Evolutionary conservation across 2,329 filamentous ascomycete genomes (phyloP), one percentile per base, ranked within the genome.

Genomic region (Fusarium solani-melongenae): DNA sequence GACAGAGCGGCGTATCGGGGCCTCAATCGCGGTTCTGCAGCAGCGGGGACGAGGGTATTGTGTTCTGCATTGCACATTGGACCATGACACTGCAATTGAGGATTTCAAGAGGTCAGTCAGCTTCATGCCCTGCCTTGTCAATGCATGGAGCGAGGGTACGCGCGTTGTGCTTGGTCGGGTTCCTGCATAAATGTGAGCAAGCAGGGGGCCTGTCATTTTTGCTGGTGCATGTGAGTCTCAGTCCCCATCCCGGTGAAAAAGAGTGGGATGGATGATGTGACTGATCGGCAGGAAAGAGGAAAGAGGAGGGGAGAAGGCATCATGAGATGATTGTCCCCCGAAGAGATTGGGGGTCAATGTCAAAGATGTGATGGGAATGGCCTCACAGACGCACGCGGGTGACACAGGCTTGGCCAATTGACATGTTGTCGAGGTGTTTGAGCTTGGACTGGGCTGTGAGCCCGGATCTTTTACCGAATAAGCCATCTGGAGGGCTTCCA

Each of bases 121-220:
- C 60, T 29, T 51, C 36, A 9, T 61, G 66, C 44, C 49, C 51
- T 46, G 41, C 14, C 41, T 27, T 62, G 71, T 67, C 61, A 36
- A 38, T 17, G 57, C 33, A 29, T 62, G 34, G 27, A 55, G 63
- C 20, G 33, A 57, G 59, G 22, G 46, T 36, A 57, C 56, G 51
- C 51, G 34, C 44, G 64, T 55, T 70, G 64, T 51, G 67, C 57
- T 63, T 62, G 51, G 70, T 66, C 75, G 75, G 74, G 76, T 77
- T 77, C 76, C 76, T 77, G 76, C 76, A 77, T 77, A 69, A 69
- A 77, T 64, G 60, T 64, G 49, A 64, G 66, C 60, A 66, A 60
- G 73, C 73, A 77, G 73, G 73, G 69, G 75, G 67, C 31, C 36
- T 62, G 49, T 62, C 63, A 64, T 46, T 65, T 60, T 39, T 27